phyloP scores from a whole-genome alignment of 2,329 filamentous ascomycete species.

The Beauveria scarabaeidicola region DNA sequence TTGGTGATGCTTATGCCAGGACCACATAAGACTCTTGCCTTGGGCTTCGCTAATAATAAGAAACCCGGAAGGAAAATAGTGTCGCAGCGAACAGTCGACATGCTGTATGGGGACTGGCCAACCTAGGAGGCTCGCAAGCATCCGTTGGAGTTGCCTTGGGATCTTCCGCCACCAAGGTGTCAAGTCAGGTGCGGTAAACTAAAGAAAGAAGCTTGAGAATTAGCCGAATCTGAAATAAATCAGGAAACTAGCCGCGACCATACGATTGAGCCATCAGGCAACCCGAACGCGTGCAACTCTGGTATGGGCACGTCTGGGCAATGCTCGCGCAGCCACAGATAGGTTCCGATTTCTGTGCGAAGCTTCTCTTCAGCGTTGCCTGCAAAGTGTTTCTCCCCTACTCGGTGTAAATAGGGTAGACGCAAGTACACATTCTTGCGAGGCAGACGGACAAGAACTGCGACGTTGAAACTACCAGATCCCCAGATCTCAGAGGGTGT shows the following conservation, averaged over 20 bases:
- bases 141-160: background rate
- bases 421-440: background rate
- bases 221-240: background rate
- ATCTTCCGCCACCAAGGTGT: background rate
- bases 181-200: background rate
- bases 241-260: background rate
- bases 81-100: background rate
- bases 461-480: background rate
- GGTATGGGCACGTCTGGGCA: constrained; percentile 20
- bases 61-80: background rate
- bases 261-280: constrained; percentile 15
- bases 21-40: background rate
- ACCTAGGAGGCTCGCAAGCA: background rate
- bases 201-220: background rate
- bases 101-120: background rate
- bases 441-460: background rate
- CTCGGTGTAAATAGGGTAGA: background rate
- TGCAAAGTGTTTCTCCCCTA: background rate
- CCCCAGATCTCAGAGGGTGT: background rate
- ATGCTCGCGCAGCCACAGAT: constrained; percentile 20
- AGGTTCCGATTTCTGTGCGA: constrained; percentile 21
- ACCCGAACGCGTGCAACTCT: constrained; percentile 20
- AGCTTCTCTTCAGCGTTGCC: constrained; percentile 22
- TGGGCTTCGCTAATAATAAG: background rate
- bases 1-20: constrained; percentile 11